Conservation (phyloP, 768 basidiomycete species). For the Lactifluus pinguis region DNA sequence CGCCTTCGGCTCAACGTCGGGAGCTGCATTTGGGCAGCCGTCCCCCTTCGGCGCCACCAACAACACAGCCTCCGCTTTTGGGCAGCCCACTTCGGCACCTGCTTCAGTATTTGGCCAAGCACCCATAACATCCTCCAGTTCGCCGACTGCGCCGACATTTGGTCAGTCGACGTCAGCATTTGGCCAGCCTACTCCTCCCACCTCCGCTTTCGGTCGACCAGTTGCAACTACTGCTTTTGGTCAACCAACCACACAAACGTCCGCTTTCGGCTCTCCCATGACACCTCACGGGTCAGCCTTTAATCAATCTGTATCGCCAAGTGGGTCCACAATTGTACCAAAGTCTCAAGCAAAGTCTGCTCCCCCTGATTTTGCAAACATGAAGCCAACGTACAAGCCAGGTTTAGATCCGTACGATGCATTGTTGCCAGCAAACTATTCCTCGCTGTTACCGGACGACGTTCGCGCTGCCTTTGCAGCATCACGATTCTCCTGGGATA, state of each 20-base stretch:
- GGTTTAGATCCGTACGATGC: constrained; percentile 45
- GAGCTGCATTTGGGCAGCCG: constrained; percentile 31
- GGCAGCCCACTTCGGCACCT: constrained; percentile 1
- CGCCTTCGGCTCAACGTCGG: constrained; percentile 14
- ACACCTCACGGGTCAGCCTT: constrained; percentile 2
- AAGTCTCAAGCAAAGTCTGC: constrained; percentile 18
- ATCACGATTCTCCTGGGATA: constrained; percentile 51
- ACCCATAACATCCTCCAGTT: neutral
- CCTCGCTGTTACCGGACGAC: constrained; percentile 38
- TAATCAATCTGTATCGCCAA: constrained; percentile 3
- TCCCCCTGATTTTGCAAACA: constrained; percentile 26
- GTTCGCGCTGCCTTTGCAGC: constrained; percentile 43
- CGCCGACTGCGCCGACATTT: neutral
- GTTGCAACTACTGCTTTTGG: constrained; percentile 40
- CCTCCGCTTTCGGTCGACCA: constrained; percentile 41
- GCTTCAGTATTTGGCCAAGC: constrained; percentile 11
- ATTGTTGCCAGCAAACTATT: constrained; percentile 49
- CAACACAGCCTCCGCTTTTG: constrained; percentile 1
- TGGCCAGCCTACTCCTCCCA: constrained; percentile 27
- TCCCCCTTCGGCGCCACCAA: neutral
- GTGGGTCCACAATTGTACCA: neutral
- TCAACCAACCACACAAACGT: constrained; percentile 27
- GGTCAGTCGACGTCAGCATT: constrained; percentile 27
- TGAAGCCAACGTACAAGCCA: constrained; percentile 32
- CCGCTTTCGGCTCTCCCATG: constrained; percentile 32